phyloP scores from a whole-genome alignment of 108 stramenopile species.

The Nannochloropsis salina region DNA sequence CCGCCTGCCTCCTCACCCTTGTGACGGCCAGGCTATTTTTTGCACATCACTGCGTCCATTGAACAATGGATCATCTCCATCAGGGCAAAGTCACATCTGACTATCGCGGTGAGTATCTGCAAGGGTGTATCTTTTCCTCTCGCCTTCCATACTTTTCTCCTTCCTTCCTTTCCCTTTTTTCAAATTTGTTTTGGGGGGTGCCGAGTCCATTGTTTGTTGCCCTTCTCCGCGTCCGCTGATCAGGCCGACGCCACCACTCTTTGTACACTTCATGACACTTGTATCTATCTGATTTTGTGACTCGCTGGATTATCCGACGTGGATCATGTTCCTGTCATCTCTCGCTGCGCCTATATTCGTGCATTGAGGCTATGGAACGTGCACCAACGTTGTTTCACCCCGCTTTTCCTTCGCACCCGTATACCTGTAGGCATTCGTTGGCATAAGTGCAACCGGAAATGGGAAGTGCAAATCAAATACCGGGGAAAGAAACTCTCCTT shows the following conservation, averaged over 20 bases:
- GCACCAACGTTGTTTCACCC: background rate
- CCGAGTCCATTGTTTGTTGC: too few relatives aligned
- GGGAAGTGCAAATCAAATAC: background rate
- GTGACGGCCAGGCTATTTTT: background rate
- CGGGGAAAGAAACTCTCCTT: background rate
- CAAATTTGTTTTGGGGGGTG: background rate
- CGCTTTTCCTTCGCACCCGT: background rate
- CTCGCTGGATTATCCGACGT: too few relatives aligned
- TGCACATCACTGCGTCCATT: too few relatives aligned
- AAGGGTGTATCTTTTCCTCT: background rate
- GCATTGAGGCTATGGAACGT: too few relatives aligned
- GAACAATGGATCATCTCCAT: background rate
- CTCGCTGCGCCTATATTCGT: too few relatives aligned
- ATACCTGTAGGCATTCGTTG: background rate
- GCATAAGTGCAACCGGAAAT: constrained; percentile 15
- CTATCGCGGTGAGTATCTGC: constrained; percentile 6
- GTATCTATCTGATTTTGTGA: too few relatives aligned
- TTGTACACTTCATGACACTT: too few relatives aligned
- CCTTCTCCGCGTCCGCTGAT: too few relatives aligned
- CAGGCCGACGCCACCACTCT: too few relatives aligned
- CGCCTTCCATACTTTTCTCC: background rate
- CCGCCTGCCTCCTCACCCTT: background rate
- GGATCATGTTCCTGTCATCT: too few relatives aligned
- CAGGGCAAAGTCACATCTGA: background rate
- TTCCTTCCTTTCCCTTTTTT: background rate